These are phyloP conservation scores for Globisporangium recalcitrans DNA, from an alignment of 352 stramenopile genomes.

Conservation along the genomic window DNA sequence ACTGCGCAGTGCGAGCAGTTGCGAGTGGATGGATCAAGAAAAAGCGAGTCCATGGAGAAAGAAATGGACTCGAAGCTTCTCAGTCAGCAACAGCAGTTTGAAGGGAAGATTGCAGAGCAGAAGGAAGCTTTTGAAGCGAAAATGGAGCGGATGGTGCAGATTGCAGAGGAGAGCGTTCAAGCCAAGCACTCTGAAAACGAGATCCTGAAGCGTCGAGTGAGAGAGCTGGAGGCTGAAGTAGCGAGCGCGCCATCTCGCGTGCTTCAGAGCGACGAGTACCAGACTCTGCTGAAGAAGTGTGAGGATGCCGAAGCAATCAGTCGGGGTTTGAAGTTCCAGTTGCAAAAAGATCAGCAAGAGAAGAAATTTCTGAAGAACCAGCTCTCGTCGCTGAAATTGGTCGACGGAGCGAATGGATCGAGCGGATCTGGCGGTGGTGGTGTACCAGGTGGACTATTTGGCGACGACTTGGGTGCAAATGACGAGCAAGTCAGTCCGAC, in stretches of 20 bases:
- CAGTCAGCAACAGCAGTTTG: conserved; percentile 16
- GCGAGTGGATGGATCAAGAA: conserved; percentile 19
- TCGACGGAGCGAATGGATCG: not conserved
- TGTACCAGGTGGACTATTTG: conserved; percentile 16
- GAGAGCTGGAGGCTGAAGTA: conserved; percentile 37
- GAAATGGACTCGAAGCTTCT: conserved; percentile 30
- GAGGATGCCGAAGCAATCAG: conserved; percentile 68
- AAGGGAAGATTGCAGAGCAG: conserved; percentile 25
- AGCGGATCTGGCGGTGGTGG: not conserved
- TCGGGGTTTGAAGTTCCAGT: conserved; percentile 58
- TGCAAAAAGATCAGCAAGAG: conserved; percentile 72
- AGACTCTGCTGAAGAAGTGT: conserved; percentile 44
- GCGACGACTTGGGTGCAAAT: not conserved
- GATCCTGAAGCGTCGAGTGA: conserved; percentile 19
- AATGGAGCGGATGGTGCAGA: conserved; percentile 20
- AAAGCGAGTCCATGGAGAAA: conserved; percentile 21
- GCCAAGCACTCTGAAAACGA: conserved; percentile 29
- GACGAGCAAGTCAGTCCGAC: conserved; percentile 25
- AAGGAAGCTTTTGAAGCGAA: conserved; percentile 28
- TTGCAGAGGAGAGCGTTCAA: conserved; percentile 19
- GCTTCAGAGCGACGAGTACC: conserved; percentile 46
- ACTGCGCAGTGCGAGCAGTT: conserved; percentile 32
- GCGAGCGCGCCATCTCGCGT: conserved; percentile 20
- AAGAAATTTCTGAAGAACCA: conserved; percentile 76
- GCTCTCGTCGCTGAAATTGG: conserved; percentile 31